Base-by-base conservation (phyloP, 2,329 filamentous ascomycete species). In the Alternaria sp. region DNA sequence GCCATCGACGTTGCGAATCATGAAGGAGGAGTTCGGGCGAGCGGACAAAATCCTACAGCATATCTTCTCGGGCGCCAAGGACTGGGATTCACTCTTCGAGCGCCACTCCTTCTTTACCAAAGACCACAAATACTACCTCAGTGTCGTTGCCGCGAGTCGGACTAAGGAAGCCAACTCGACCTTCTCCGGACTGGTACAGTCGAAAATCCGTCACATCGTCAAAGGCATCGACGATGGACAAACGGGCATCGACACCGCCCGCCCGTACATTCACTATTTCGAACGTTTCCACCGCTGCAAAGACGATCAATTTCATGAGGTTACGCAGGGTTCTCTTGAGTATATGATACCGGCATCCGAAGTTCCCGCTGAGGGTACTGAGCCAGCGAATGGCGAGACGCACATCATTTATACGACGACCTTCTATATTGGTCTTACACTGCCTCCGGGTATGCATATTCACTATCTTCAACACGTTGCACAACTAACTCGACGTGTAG, bases 121-220 rank as follows among this genome's bases (percentile, higher is more conserved):
- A 43, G 94, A 92, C 68, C 97, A 97, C 84, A 97, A 96, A 79
- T 97, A 98, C 79, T 99, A 98, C 78, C 88, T 99, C 58, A 93
- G 91, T 56, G 90, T 99, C 60, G 91, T 94, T 53, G 89, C 93
- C 15, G 90, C 93, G 2, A 94, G 93, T 78, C 92, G 88, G 64
- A 92, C 89, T 30, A 94, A 94, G 76, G 93, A 97, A 71, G 89
- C 91, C 1, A 92, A 97, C 75, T 90, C 93, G 58, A 87, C 90
- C 3, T 98, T 95, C 93, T 93, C 92, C 18, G 96, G 96, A 43
- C 89, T 95, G 56, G 93, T 99, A 5, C 93, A 98, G 80, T 97
- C 96, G 15, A 97, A 96, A 80, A 89, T 98, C 45, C 89, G 96
- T 70, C 86, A 95, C 71, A 86, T 99, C 15, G 93, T 97, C 15